phyloP scores from a whole-genome alignment of 805 yeast species.

The Torulaspora delbrueckii region DNA sequence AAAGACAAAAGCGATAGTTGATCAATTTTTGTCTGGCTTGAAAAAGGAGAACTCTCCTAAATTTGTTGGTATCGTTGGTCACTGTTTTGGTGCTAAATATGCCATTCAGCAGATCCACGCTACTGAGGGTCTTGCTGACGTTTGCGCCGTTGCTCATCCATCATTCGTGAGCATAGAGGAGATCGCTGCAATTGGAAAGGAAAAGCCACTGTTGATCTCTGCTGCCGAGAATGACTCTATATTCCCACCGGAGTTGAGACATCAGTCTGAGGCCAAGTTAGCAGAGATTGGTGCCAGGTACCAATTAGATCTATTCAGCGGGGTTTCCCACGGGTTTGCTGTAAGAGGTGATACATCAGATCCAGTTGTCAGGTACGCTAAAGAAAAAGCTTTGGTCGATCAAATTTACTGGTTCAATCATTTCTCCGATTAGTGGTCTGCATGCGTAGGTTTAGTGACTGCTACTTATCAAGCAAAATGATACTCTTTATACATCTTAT shows the following conservation, averaged over 20 bases:
- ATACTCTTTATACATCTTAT: too few relatives aligned
- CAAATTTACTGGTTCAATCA: constrained; percentile 34
- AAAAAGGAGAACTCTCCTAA: constrained; percentile 43
- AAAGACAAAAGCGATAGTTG: constrained; percentile 46
- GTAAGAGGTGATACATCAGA: constrained; percentile 64
- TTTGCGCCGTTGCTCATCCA: constrained; percentile 81
- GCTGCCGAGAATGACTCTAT: constrained; percentile 68
- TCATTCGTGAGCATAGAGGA: constrained; percentile 65
- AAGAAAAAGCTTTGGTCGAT: constrained; percentile 53
- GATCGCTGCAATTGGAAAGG: constrained; percentile 46
- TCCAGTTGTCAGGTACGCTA: constrained; percentile 56
- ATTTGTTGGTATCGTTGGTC: constrained; percentile 59
- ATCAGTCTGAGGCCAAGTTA: constrained; percentile 54
- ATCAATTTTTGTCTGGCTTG: constrained; percentile 43
- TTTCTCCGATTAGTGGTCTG: constrained; percentile 9
- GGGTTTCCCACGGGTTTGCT: constrained; percentile 73
- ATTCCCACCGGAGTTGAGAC: constrained; percentile 63
- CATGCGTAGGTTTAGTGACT: too few relatives aligned
- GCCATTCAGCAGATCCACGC: constrained; percentile 46
- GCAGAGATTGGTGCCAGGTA: constrained; percentile 50
- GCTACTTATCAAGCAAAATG: too few relatives aligned
- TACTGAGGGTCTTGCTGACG: constrained; percentile 42
- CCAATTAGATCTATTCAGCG: constrained; percentile 57
- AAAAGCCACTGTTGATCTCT: constrained; percentile 60
- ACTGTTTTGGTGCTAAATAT: constrained; percentile 81